Evolutionary conservation across 2,329 filamentous ascomycete genomes (phyloP).

Genomic region (Aureobasidium sp.): DNA sequence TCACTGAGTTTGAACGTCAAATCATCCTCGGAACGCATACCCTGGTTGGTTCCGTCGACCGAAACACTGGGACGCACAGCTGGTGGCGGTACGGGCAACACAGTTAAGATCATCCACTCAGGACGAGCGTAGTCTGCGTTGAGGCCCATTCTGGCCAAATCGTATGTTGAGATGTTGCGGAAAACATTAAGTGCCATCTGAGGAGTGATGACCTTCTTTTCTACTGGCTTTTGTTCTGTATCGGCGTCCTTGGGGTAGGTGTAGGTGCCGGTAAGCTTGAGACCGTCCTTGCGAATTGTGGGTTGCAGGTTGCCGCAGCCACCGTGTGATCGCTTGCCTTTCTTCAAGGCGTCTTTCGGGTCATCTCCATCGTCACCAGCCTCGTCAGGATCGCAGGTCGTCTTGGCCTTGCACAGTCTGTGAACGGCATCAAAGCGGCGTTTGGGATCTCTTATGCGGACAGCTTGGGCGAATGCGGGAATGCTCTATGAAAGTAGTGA

Average conservation of each 20-base stretch:
- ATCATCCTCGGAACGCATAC: slow-evolving; percentile 94
- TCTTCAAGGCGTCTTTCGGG: slow-evolving; percentile 48
- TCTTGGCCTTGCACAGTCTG: slow-evolving; percentile 84
- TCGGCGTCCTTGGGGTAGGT: slow-evolving; percentile 62
- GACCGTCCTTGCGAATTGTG: slow-evolving; percentile 75
- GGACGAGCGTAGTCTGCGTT: slow-evolving; percentile 93
- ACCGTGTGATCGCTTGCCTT: slow-evolving; percentile 55
- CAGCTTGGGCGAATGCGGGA: slow-evolving; percentile 72
- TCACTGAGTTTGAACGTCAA: slow-evolving; percentile 98
- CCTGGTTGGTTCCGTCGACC: slow-evolving; percentile 87
- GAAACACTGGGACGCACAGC: slow-evolving; percentile 95
- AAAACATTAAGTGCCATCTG: slow-evolving; percentile 82
- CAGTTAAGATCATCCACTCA: slow-evolving; percentile 97
- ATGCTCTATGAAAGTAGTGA: slow-evolving; percentile 57
- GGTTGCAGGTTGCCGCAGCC: slow-evolving; percentile 92
- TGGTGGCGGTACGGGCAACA: slow-evolving; percentile 89
- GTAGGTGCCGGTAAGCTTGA: slow-evolving; percentile 72
- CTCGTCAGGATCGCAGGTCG: slow-evolving; percentile 74
- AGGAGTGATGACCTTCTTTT: slow-evolving; percentile 76
- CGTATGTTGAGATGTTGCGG: slow-evolving; percentile 71
- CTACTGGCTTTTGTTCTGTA: slow-evolving; percentile 64
- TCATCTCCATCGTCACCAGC: slow-evolving; percentile 56
- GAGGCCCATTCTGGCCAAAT: slow-evolving; percentile 79
- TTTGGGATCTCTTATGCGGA: slow-evolving; percentile 85
- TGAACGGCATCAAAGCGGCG: slow-evolving; percentile 88